Base-by-base conservation (phyloP, 208 protist genomes). In the Trypanosoma platydactyli region DNA sequence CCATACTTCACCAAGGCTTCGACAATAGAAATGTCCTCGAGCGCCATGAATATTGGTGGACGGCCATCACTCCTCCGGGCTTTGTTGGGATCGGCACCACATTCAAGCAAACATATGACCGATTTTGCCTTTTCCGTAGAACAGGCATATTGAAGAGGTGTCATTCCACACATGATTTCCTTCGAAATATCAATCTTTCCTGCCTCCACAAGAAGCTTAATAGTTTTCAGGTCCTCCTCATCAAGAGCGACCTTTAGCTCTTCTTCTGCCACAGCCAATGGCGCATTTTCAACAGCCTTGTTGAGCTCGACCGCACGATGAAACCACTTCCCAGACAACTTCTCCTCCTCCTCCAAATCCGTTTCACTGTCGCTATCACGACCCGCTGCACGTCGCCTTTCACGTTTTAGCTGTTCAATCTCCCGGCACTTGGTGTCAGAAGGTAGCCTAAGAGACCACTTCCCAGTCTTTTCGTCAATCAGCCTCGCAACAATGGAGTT, bases 281-380 rank as follows among this genome's bases (percentile, higher is more conserved):
- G 70, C 0, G 85, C 84, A 29, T 82, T 72, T 57, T 87, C 86
- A 30, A 77, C 77, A 15, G 74, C 68, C 11, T 78, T 69, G 73
- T 79, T 86, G 35, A 92, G 77, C 53, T 96, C 86, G 9, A 86
- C 84, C 0, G 88, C 72, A 48, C 91, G 85, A 71, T 88, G 79
- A 64, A 96, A 96, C 61, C 85, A 80, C 35, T 81, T 79, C 20
- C 91, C 91, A 33, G 88, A 90, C n/a, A 89, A 60, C 30, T 44
- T 75, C 1, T 87, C 76, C 4, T 76, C 66, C 35, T 91, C 86
- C 22, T 94, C 88, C 48, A 89, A 40, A 58, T 94, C 91, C 63
- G 84, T 92, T 75, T 94, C 91, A 71, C 80, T 91, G 77, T 96
- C 87, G 50, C 86, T 92, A 30, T 91, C 91, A 5, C 86, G 80